A percentile compares a stretch with the other conserved stretches of the same genome.
Evolutionary conservation across 306 rosid species (phyloP).

Genomic region (cucumber (Cucumis sativus)): DNA sequence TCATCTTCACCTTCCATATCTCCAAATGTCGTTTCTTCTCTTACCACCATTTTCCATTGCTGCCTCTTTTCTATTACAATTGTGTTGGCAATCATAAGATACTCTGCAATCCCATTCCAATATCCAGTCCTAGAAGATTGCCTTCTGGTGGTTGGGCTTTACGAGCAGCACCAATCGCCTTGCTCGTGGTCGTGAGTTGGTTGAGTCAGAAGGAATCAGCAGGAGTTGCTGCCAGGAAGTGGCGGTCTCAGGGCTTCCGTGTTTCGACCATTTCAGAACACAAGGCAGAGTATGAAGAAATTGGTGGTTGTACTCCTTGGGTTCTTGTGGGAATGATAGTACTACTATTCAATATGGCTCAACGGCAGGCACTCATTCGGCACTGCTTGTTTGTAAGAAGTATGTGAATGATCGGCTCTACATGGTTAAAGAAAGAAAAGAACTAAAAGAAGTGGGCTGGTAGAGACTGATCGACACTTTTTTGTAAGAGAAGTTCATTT

Average conservation of each 20-base stretch:
- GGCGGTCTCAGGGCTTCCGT: neutral
- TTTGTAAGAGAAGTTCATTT: neutral
- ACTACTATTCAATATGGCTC: neutral
- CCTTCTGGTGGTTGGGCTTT: neutral
- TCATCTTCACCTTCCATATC: neutral
- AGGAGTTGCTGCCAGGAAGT: neutral
- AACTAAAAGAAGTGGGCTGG: neutral
- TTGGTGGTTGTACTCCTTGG: conserved; percentile 3
- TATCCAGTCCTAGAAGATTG: neutral
- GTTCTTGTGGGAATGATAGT: conserved; percentile 2
- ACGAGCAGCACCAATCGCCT: neutral
- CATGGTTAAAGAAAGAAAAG: neutral
- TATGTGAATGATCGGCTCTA: neutral
- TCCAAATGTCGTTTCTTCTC: conserved; percentile 5
- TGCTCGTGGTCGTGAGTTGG: conserved; percentile 1
- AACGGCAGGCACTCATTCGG: neutral
- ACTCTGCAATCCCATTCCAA: neutral
- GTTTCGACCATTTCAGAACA: neutral
- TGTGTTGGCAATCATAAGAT: neutral
- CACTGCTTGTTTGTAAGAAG: conserved; percentile 5
- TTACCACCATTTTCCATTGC: neutral
- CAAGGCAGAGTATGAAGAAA: neutral
- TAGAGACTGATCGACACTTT: neutral
- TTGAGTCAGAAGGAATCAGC: neutral
- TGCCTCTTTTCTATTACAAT: neutral